Percentiles rank a stretch among this genome's conserved stretches.
phyloP scores from a whole-genome alignment of 805 yeast species.

The Lachancea nothofagi region DNA sequence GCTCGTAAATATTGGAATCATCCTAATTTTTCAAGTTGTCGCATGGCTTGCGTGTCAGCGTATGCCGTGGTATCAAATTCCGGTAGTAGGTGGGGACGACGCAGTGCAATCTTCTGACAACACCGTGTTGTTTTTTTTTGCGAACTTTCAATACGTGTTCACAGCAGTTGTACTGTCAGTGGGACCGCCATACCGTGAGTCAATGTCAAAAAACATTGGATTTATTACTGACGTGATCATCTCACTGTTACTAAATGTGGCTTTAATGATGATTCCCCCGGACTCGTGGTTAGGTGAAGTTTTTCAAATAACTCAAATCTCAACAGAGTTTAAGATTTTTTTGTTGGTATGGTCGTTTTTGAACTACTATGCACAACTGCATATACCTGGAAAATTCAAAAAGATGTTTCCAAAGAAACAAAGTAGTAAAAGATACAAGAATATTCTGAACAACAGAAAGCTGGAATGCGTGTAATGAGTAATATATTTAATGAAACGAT shows the following conservation, averaged over 20 bases:
- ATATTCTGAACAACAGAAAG: conserved; percentile 18
- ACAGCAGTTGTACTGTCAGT: conserved; percentile 78
- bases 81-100: conserved; percentile 76
- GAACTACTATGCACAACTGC: conserved; percentile 41
- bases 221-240: conserved; percentile 57
- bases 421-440: conserved; percentile 38
- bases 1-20: conserved; percentile 64
- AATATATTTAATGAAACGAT: background rate
- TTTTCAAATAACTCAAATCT: conserved; percentile 69
- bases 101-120: conserved; percentile 85
- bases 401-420: conserved; percentile 32
- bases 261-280: conserved; percentile 50
- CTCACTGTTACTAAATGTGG: conserved; percentile 45
- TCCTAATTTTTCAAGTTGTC: conserved; percentile 58
- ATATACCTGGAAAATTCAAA: conserved; percentile 33
- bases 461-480: conserved; percentile 6
- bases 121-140: conserved; percentile 71
- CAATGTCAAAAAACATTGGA: conserved; percentile 60
- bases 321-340: conserved; percentile 44
- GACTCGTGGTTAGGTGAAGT: conserved; percentile 53
- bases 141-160: conserved; percentile 85
- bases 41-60: conserved; percentile 58
- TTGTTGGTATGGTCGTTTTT: conserved; percentile 42
- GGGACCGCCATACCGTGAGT: conserved; percentile 91
- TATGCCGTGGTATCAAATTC: conserved; percentile 71